Conservation (phyloP, 176 grass and related monocot species). For the Triticum dicoccoides region DNA sequence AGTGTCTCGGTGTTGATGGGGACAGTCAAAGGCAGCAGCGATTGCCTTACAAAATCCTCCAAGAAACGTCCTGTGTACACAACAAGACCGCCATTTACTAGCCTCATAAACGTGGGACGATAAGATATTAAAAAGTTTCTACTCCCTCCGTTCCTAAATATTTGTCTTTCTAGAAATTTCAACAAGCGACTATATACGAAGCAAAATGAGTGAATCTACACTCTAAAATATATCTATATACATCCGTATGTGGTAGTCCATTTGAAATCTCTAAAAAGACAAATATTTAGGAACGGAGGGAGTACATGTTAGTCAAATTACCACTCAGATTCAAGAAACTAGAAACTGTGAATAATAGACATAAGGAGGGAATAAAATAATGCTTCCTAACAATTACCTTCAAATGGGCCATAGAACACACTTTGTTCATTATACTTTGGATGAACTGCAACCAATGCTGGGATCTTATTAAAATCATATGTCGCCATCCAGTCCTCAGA, state of each 20-base stretch:
- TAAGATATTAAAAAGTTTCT: background rate
- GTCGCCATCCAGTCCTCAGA: slow-evolving; percentile 68
- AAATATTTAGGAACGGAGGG: too few relatives aligned
- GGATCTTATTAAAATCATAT: slow-evolving; percentile 88
- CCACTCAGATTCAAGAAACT: background rate
- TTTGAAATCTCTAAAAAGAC: too few relatives aligned
- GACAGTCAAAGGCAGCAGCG: slow-evolving; percentile 75
- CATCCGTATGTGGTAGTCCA: too few relatives aligned
- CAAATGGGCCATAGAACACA: slow-evolving; percentile 95
- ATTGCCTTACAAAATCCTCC: slow-evolving; percentile 89
- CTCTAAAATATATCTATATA: too few relatives aligned
- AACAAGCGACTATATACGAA: too few relatives aligned
- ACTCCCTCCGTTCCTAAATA: too few relatives aligned
- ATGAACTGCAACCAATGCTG: slow-evolving; percentile 66
- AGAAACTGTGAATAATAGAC: background rate
- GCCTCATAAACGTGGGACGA: background rate
- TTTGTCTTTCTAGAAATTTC: too few relatives aligned
- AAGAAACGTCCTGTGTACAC: slow-evolving; percentile 68
- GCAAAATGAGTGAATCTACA: too few relatives aligned
- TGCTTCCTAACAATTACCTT: slow-evolving; percentile 52
- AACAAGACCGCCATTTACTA: background rate
- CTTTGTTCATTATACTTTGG: slow-evolving; percentile 80
- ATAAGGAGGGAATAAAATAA: background rate
- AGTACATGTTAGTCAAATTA: background rate
- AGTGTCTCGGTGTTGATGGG: slow-evolving; percentile 90